phyloP scores from a whole-genome alignment of 371 early-diverging fungal genomes.

The Haplosporangium sp. region DNA sequence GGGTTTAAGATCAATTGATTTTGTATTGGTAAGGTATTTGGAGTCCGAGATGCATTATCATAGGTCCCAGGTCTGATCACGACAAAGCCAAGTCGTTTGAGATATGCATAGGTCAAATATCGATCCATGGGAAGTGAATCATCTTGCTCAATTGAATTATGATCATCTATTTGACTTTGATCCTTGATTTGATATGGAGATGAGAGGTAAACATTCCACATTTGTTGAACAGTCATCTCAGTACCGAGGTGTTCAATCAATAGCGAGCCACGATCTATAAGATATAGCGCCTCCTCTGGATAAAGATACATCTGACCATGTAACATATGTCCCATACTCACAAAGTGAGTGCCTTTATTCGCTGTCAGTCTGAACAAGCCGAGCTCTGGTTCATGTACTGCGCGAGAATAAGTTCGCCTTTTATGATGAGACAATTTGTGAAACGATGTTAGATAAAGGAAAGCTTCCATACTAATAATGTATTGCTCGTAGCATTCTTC shows the following conservation, averaged over 20 bases:
- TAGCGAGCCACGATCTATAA: slow-evolving; percentile 61
- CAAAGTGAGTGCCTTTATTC: slow-evolving; percentile 59
- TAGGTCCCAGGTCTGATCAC: slow-evolving; percentile 54
- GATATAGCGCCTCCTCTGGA: slow-evolving; percentile 67
- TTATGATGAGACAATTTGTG: background rate
- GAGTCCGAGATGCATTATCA: background rate
- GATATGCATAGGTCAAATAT: slow-evolving; percentile 59
- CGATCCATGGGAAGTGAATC: slow-evolving; percentile 26
- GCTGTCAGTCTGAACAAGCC: slow-evolving; percentile 37
- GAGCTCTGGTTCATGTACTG: slow-evolving; percentile 28
- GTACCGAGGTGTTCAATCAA: slow-evolving; percentile 29
- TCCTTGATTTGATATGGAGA: background rate
- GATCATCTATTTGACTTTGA: background rate
- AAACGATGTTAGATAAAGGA: background rate
- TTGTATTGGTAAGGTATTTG: background rate
- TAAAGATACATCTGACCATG: slow-evolving; percentile 57
- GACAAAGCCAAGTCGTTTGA: slow-evolving; percentile 66
- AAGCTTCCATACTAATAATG: too few species aligned
- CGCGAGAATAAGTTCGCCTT: slow-evolving; percentile 43
- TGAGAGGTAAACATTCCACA: slow-evolving; percentile 38
- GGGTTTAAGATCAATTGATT: slow-evolving; percentile 5
- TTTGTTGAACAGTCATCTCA: slow-evolving; percentile 38
- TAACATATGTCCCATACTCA: slow-evolving; percentile 59
- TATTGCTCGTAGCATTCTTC: background rate
- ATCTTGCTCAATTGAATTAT: background rate